Conservation (phyloP, 768 basidiomycete genomes). For the Coprinellus micaceus region DNA sequence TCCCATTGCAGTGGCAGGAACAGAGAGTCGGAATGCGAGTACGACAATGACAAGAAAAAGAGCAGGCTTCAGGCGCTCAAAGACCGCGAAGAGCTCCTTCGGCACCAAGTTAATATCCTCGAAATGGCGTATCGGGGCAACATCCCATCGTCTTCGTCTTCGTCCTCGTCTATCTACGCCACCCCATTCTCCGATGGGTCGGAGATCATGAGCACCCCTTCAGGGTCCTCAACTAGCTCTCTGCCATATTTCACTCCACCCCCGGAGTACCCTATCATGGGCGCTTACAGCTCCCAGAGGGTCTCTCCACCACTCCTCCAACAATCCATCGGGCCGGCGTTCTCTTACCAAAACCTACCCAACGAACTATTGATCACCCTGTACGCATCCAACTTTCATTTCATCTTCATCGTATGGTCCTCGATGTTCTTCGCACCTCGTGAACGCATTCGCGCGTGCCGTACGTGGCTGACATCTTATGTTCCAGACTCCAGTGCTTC, state of each 20-base stretch:
- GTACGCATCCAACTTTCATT: too few species aligned
- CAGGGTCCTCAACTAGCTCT: neutral
- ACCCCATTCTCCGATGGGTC: conserved; percentile 14
- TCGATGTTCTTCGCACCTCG: too few species aligned
- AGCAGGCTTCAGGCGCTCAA: conserved; percentile 52
- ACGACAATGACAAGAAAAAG: conserved; percentile 58
- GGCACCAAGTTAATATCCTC: conserved; percentile 34
- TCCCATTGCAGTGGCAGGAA: conserved; percentile 53
- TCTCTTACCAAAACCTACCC: too few species aligned
- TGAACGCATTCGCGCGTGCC: neutral
- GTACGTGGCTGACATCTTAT: neutral
- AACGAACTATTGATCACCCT: too few species aligned
- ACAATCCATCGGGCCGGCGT: too few species aligned
- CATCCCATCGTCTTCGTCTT: conserved; percentile 14
- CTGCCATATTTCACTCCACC: neutral
- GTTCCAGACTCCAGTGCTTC: neutral
- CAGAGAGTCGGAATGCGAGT: conserved; percentile 48
- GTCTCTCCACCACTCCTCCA: too few species aligned
- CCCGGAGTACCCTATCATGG: neutral
- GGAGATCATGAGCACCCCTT: too few species aligned
- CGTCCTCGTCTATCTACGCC: conserved; percentile 22
- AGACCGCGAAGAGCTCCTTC: conserved; percentile 39
- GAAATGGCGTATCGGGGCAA: too few species aligned
- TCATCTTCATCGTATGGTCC: too few species aligned
- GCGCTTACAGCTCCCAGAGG: too few species aligned